These are phyloP conservation scores for Boletus patriciae DNA, from an alignment of 768 basidiomycete species.

Conservation along the genomic window DNA sequence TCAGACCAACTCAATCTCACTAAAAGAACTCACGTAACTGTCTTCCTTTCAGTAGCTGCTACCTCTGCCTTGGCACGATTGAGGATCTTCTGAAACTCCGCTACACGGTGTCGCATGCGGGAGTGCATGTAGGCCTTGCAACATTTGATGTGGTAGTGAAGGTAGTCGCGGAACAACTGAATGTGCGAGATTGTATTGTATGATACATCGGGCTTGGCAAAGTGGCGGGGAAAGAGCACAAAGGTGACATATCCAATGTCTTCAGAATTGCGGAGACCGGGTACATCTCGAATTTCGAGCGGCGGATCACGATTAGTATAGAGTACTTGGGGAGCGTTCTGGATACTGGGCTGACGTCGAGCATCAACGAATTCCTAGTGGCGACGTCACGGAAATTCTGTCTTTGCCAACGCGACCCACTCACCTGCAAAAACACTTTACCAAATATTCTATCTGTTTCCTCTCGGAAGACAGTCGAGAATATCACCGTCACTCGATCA, in stretches of 20 bases:
- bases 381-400: conserved; percentile 6
- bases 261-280: conserved; percentile 77
- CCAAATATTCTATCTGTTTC: conserved; percentile 98
- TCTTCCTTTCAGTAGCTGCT: conserved; percentile 81
- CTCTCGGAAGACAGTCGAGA: conserved; percentile 94
- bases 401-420: conserved; percentile 5
- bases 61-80: conserved; percentile 95
- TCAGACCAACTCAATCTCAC: background rate
- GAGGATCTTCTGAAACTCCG: conserved; percentile 93
- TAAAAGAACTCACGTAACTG: conserved; percentile 64
- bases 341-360: conserved; percentile 86
- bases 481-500: conserved; percentile 97
- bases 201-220: conserved; percentile 66
- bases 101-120: conserved; percentile 89
- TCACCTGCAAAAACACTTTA: conserved; percentile 95
- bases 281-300: conserved; percentile 88
- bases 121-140: conserved; percentile 99
- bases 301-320: conserved; percentile 96
- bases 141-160: conserved; percentile 99
- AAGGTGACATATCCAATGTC: conserved; percentile 97
- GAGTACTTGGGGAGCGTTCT: conserved; percentile 95
- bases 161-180: conserved; percentile 94
- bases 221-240: conserved; percentile 96
- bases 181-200: conserved; percentile 88
- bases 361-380: conserved; percentile 97